Base-by-base conservation (phyloP, 441 rosid species). In the Pelargonium australe region DNA sequence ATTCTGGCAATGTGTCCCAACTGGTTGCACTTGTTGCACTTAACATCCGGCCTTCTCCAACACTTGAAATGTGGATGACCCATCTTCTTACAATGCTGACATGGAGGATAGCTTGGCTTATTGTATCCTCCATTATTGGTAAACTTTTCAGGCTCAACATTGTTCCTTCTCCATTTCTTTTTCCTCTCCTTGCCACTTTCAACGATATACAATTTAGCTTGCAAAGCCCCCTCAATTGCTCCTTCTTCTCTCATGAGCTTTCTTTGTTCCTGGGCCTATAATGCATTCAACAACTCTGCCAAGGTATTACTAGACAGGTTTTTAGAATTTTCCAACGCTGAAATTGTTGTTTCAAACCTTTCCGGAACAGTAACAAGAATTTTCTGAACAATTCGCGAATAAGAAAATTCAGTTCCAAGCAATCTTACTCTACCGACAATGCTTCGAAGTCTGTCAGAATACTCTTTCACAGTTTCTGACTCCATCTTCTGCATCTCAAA, bases 401-500 rank as follows among this genome's bases (percentile, higher is more conserved):
- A 4, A 40, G 16, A 20, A n/a, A 25, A 25, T 16, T 5, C 16
- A 14, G 61, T 8, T 13, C 11, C 65, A 2, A 57, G 65, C 20
- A 67, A 13, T 44, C 37, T 41, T 14, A 41, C 23, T 16, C 11
- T 43, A 16, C 28, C 44, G 17, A 37, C 61, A 43, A 47, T 13
- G 23, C 9, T 14, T 5, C 41, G 23, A 51, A 67, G 5, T 17
- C 44, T 20, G 62, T 67, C 63, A 49, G 13, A 25, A 14, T 67
- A 67, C 70, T 67, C 70, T 67, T 67, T 67, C 16, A 67, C 51
- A 3, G 70, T n/a, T 13, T 47, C 70, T 12, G 70, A 16, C 17
- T 20, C 9, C 70, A 67, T 57, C 49, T 41, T 58, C 43, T 69
- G 65, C 72, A 58, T 10, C 70, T 49, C 63, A 58, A 69, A 69